These are phyloP conservation scores for Glutinoglossum americanum DNA, from an alignment of 495 filamentous ascomycete species.

Conservation along the genomic window DNA sequence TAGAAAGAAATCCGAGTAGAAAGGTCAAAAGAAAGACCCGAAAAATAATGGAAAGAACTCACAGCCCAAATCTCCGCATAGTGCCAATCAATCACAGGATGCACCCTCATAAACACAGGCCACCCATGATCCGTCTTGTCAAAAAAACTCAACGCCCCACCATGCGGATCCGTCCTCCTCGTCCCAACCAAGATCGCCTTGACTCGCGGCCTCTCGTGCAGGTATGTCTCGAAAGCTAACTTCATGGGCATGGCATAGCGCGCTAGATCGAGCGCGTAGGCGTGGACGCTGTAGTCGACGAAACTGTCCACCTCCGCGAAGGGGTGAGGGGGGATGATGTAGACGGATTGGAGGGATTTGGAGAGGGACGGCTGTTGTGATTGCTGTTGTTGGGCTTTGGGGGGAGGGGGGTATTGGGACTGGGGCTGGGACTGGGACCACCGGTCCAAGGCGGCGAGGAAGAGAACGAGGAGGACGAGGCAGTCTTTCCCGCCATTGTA, in stretches of 20 bases:
- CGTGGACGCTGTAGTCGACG: slow-evolving; percentile 34
- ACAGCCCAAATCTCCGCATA: slow-evolving; percentile 88
- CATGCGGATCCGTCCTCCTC: slow-evolving; percentile 78
- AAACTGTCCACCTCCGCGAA: slow-evolving; percentile 76
- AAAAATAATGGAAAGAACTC: slow-evolving; percentile 14
- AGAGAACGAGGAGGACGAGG: slow-evolving; percentile 74
- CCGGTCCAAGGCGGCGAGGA: slow-evolving; percentile 44
- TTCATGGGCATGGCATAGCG: slow-evolving; percentile 65
- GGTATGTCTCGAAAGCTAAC: slow-evolving; percentile 54
- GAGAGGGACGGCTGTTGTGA: no score
- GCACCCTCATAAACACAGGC: slow-evolving; percentile 80
- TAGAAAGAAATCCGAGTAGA: no score
- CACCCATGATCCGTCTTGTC: slow-evolving; percentile 73
- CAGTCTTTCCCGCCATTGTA: slow-evolving; percentile 99
- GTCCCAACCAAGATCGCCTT: slow-evolving; percentile 88
- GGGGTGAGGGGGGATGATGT: slow-evolving; percentile 60
- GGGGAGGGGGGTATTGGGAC: no score
- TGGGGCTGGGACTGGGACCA: slow-evolving; percentile 10
- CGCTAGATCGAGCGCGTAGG: slow-evolving; percentile 57
- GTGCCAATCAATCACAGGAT: slow-evolving; percentile 94
- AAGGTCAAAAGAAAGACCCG: no score
- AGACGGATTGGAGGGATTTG: slow-evolving; percentile 49
- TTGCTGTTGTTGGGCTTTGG: no score
- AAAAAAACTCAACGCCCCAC: slow-evolving; percentile 53
- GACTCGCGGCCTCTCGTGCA: slow-evolving; percentile 35